Conservation (phyloP, 2,329 filamentous ascomycete species). For the Tolypocladium guangdongense region DNA sequence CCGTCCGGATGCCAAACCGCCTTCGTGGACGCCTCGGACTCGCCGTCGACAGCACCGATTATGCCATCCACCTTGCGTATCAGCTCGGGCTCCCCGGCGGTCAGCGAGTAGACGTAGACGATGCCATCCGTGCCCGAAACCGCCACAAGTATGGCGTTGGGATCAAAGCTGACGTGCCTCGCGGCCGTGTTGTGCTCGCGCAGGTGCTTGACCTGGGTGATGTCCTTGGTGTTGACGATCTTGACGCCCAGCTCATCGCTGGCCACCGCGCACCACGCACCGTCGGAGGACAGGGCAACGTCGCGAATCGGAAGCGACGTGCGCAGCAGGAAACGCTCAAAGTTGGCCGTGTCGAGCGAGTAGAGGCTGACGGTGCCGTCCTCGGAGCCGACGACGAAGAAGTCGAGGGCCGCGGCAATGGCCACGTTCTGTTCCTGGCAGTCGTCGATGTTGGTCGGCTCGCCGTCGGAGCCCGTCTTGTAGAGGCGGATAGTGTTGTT, state of each 20-base stretch:
- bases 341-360: conserved; percentile 60
- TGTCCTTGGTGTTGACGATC: conserved; percentile 73
- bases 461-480: conserved; percentile 81
- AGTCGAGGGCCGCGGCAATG: conserved; percentile 65
- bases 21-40: conserved; percentile 59
- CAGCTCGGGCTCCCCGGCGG: conserved; percentile 66
- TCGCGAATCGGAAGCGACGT: conserved; percentile 81
- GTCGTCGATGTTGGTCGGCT: conserved; percentile 86
- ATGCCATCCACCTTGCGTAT: conserved; percentile 77
- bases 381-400: conserved; percentile 83
- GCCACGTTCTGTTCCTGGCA: conserved; percentile 77
- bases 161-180: conserved; percentile 87
- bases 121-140: conserved; percentile 83
- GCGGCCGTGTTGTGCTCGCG: conserved; percentile 76
- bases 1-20: conserved; percentile 92
- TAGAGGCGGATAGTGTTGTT: conserved; percentile 93
- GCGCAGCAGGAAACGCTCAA: conserved; percentile 74
- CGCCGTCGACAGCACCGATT: conserved; percentile 67
- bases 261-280: conserved; percentile 85
- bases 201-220: conserved; percentile 62
- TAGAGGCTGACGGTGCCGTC: conserved; percentile 95
- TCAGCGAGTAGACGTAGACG: conserved; percentile 81
- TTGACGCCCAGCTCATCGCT: conserved; percentile 93
- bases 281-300: conserved; percentile 69
- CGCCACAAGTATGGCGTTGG: conserved; percentile 61